Evolutionary conservation across 2,329 filamentous ascomycete species (phyloP).

Genomic region (Nothophaeocryptopus gaeumannii): DNA sequence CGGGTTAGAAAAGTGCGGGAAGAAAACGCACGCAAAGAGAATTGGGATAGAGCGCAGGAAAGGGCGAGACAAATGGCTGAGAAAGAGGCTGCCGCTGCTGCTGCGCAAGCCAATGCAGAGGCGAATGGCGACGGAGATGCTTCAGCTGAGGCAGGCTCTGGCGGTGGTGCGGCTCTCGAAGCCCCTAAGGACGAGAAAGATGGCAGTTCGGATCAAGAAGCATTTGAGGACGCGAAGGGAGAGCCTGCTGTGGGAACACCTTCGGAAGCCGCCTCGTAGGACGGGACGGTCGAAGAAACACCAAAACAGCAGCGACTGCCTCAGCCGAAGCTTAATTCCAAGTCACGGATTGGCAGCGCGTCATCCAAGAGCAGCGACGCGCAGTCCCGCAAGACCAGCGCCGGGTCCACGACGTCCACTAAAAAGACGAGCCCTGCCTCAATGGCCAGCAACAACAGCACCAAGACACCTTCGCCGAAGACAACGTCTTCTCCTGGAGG

Average conservation of each 20-base stretch:
- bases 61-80: slow-evolving; percentile 46
- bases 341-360: too few relatives aligned
- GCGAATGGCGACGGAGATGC: not conserved
- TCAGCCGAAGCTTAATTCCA: too few relatives aligned
- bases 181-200: slow-evolving; percentile 4
- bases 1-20: slow-evolving; percentile 79
- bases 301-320: too few relatives aligned
- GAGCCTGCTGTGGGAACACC: slow-evolving; percentile 1
- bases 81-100: slow-evolving; percentile 38
- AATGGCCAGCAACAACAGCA: too few relatives aligned
- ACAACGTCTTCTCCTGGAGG: too few relatives aligned
- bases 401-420: too few relatives aligned
- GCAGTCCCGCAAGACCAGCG: too few relatives aligned
- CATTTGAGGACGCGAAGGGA: slow-evolving; percentile 13
- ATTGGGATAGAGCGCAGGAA: slow-evolving; percentile 54
- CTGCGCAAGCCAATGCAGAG: slow-evolving; percentile 30
- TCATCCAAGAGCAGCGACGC: too few relatives aligned
- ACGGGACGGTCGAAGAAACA: not conserved
- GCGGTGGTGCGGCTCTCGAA: not conserved
- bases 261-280: slow-evolving; percentile 6
- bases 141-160: not conserved
- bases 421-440: too few relatives aligned
- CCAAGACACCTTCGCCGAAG: too few relatives aligned
- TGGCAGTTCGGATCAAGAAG: slow-evolving; percentile 6
- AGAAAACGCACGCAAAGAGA: slow-evolving; percentile 78